Percentiles rank a stretch among this genome's conserved stretches.
Evolutionary conservation across 2,329 filamentous ascomycete genomes (phyloP).

Genomic region (Xylariaceae sp.): DNA sequence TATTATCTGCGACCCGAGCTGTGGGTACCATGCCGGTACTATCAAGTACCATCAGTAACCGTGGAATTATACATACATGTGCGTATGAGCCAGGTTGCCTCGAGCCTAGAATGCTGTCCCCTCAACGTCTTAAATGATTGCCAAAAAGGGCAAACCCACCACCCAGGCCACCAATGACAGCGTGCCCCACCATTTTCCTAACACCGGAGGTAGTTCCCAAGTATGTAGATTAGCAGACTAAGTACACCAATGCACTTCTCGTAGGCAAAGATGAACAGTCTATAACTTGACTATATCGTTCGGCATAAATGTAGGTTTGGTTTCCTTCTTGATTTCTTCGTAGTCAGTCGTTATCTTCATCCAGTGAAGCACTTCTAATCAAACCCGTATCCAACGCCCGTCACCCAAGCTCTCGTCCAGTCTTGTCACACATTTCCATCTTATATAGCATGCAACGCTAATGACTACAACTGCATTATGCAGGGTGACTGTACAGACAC

Average conservation of each 20-base stretch:
- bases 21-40: constrained; percentile 8
- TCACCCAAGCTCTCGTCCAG: not conserved
- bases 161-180: constrained; percentile 12
- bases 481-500: constrained; percentile 8
- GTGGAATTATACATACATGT: not conserved
- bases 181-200: constrained; percentile 2
- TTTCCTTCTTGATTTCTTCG: not conserved
- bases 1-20: constrained; percentile 6
- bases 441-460: not conserved
- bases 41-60: constrained; percentile 12
- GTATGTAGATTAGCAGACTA: no score
- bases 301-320: not conserved
- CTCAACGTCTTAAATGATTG: constrained; percentile 12
- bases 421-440: not conserved
- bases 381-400: no score
- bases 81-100: not conserved
- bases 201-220: constrained; percentile 12
- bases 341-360: no score
- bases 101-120: constrained; percentile 16
- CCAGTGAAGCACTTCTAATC: no score
- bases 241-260: no score
- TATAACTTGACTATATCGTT: not conserved
- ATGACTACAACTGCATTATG: constrained; percentile 7
- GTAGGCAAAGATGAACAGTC: no score
- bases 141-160: constrained; percentile 23